Conservation (phyloP, 1,284 basidiomycete genomes). For the Austroboletus niveus region DNA sequence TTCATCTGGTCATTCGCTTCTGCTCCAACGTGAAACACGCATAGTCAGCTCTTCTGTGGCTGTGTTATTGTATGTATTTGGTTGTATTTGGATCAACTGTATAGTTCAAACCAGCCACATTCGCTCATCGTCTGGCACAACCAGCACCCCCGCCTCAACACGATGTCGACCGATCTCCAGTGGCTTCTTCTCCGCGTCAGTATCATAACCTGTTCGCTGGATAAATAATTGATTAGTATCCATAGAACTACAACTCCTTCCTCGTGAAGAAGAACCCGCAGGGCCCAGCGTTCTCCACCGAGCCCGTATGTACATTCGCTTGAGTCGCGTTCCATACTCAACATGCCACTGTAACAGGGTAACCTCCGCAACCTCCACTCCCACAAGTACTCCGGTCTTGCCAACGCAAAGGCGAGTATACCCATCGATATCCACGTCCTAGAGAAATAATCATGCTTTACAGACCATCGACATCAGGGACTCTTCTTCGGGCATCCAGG, state of each 20-base stretch:
- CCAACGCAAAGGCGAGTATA: slow-evolving; percentile 70
- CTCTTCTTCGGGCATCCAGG: slow-evolving; percentile 58
- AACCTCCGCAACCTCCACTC: slow-evolving; percentile 88
- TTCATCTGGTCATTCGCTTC: too few species aligned
- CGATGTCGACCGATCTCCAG: slow-evolving; percentile 82
- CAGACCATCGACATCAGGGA: slow-evolving; percentile 71
- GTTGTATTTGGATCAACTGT: slow-evolving; percentile 29
- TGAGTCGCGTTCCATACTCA: not conserved
- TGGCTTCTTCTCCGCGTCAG: slow-evolving; percentile 88
- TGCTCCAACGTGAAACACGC: too few species aligned
- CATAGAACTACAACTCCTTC: slow-evolving; percentile 80
- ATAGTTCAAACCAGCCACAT: slow-evolving; percentile 33
- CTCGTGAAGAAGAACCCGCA: slow-evolving; percentile 72
- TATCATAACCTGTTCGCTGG: slow-evolving; percentile 14
- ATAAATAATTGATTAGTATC: not conserved
- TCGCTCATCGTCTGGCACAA: slow-evolving; percentile 28
- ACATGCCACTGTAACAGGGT: slow-evolving; percentile 48
- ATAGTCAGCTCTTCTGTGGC: too few species aligned
- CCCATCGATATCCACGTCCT: not conserved
- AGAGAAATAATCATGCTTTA: not conserved
- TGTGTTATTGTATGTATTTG: slow-evolving; percentile 13
- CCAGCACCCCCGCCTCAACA: slow-evolving; percentile 34
- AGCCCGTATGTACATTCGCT: slow-evolving; percentile 59
- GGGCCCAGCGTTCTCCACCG: slow-evolving; percentile 78
- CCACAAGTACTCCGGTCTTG: slow-evolving; percentile 85